phyloP scores from a whole-genome alignment of 345 rosid genomes.

The Cochlearia excelsa region DNA sequence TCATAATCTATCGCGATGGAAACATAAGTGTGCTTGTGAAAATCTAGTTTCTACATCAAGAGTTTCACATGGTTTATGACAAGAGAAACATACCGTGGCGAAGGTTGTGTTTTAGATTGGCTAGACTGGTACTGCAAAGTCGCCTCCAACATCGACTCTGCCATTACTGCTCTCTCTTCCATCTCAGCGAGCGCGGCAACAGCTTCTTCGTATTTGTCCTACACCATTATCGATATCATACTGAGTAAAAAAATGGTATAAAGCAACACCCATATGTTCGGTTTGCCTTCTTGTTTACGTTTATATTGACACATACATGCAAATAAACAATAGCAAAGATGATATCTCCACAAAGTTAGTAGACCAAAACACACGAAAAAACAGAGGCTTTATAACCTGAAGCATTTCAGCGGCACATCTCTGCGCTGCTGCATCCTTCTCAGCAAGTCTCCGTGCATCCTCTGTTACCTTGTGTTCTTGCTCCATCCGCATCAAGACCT shows the following conservation, averaged over 20 bases:
- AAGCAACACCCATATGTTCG: background rate
- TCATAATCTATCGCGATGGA: constrained; percentile 2
- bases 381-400: constrained; percentile 45
- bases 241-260: constrained; percentile 6
- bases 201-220: constrained; percentile 92
- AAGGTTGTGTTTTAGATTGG: constrained; percentile 73
- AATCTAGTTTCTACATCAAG: background rate
- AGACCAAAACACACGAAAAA: constrained; percentile 6
- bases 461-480: constrained; percentile 91
- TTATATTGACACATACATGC: constrained; percentile 1
- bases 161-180: constrained; percentile 95
- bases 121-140: constrained; percentile 90
- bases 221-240: constrained; percentile 27
- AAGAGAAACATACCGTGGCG: constrained; percentile 61
- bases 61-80: constrained; percentile 6
- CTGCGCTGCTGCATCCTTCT: constrained; percentile 93
- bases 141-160: constrained; percentile 98
- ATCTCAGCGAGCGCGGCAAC: constrained; percentile 70
- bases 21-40: background rate
- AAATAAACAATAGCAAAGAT: background rate
- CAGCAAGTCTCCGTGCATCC: constrained; percentile 89
- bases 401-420: constrained; percentile 85
- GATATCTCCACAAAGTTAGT: constrained; percentile 3
- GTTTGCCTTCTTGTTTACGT: background rate
- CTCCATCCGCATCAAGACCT: constrained; percentile 95